Evolutionary conservation across 257 asterid genomes (phyloP), one percentile per base, ranked within the genome.

Genomic region (Capsicum rhomboideum): DNA sequence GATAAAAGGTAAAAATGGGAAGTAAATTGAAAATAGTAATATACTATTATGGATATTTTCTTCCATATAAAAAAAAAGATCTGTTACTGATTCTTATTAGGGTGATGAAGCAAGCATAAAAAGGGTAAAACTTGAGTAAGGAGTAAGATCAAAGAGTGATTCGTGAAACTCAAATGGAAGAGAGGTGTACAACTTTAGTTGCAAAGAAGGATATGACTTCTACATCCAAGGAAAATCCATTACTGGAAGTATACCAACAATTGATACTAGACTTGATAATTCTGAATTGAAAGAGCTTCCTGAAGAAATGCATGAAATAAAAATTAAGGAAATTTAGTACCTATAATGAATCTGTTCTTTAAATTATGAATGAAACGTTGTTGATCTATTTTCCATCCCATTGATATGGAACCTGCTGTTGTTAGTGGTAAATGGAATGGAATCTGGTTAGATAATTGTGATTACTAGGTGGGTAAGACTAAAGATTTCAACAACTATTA

Each of bases 281-380:
- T 78, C 68, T 2, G 66, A 44, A 21, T 17, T 16, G 29, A 49
- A 53, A 28, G 82, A 29, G 77, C 90, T 89, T 83, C 92, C 90
- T 17, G 89, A 89, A 77, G 91, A 89, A 82, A 87, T 87, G 89
- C 72, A 79, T 18, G 89, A 85, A 68, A 85, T 85, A 6, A 37
- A 37, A 37, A 37, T 37, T 37, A 37, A 6, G 4, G 6, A 46
- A 46, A 46, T 46, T 46, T 8, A 46, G 53, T 46, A 10, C 53
- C 53, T n/a, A n/a, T 46, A 46, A 46, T 46, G 53, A 1, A 8
- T 12, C 53, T 46, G 53, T n/a, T 10, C 53, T 46, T 9, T 46
- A 10, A 46, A 46, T 46, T 46, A 12, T 10, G 13, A 46, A 46
- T 46, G 53, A 46, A 46, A 46, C 9, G 13, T 46, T n/a, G n/a